These are phyloP conservation scores for Secale cereale DNA, from an alignment of 176 grass and related monocot species.

Conservation along the genomic window DNA sequence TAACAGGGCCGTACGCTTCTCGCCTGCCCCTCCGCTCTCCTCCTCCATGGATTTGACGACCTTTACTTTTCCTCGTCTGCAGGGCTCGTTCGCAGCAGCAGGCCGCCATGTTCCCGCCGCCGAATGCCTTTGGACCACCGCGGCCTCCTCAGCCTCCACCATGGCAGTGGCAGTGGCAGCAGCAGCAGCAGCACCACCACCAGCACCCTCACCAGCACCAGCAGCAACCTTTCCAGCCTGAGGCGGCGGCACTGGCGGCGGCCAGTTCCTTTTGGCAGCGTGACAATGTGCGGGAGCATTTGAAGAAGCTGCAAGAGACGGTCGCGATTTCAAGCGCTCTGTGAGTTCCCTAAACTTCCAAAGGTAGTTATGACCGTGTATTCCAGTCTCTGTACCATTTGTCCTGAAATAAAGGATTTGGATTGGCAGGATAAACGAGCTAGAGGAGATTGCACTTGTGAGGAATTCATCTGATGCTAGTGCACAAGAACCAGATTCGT, in stretches of 20 bases:
- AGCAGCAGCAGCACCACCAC: neutral
- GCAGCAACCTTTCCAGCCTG: conserved; percentile 5
- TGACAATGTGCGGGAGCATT: conserved; percentile 58
- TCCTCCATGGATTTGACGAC: neutral
- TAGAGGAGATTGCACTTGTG: conserved; percentile 46
- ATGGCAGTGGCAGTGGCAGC: conserved; percentile 28
- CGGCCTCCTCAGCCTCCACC: neutral
- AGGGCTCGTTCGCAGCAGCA: neutral
- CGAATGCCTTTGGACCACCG: conserved; percentile 7
- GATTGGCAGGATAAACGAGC: conserved; percentile 55
- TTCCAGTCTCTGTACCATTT: neutral
- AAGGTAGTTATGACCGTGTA: neutral
- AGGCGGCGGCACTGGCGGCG: neutral
- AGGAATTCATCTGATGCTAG: conserved; percentile 10
- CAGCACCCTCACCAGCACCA: neutral
- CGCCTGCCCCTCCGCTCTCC: neutral
- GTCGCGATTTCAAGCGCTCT: conserved; percentile 44
- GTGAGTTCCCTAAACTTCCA: conserved; percentile 40
- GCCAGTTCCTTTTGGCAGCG: conserved; percentile 49
- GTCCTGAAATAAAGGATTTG: neutral
- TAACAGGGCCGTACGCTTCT: too few relatives aligned
- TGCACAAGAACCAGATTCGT: conserved; percentile 15
- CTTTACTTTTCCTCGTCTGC: neutral
- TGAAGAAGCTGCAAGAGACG: conserved; percentile 58
- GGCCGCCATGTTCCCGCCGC: conserved; percentile 21